phyloP scores from a whole-genome alignment of 2,329 filamentous ascomycete species.

The Emergomyces pasteurianus region DNA sequence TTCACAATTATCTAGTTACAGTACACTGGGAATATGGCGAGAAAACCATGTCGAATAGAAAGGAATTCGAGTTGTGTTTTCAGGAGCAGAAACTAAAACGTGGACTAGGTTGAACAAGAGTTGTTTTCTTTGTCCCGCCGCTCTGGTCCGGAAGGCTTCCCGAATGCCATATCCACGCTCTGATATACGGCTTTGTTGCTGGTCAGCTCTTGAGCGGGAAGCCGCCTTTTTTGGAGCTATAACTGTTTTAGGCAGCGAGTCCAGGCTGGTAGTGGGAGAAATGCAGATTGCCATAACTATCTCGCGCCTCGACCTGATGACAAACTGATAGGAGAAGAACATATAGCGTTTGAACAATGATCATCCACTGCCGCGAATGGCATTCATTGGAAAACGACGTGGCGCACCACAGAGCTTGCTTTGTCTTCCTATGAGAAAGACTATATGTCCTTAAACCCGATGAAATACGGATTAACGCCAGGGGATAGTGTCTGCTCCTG shows the following conservation, averaged over 20 bases:
- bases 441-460: background rate
- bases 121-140: background rate
- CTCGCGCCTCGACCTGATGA: background rate
- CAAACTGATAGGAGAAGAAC: background rate
- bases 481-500: background rate
- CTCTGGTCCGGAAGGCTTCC: background rate
- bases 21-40: too few species aligned
- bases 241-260: too few species aligned
- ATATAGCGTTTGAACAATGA: background rate
- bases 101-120: background rate
- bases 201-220: too few species aligned
- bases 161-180: background rate
- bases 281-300: background rate
- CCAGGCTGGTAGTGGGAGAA: too few species aligned
- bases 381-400: background rate
- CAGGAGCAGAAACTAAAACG: background rate
- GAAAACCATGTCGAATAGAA: too few species aligned
- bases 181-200: too few species aligned
- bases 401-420: background rate
- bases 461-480: background rate
- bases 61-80: background rate
- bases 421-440: background rate
- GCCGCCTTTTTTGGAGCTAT: too few species aligned
- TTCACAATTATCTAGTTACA: too few species aligned
- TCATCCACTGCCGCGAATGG: background rate